A percentile compares a stretch with the other conserved stretches of the same genome.
Conservation (phyloP, 768 basidiomycete species). For the Pisolithus albus region DNA sequence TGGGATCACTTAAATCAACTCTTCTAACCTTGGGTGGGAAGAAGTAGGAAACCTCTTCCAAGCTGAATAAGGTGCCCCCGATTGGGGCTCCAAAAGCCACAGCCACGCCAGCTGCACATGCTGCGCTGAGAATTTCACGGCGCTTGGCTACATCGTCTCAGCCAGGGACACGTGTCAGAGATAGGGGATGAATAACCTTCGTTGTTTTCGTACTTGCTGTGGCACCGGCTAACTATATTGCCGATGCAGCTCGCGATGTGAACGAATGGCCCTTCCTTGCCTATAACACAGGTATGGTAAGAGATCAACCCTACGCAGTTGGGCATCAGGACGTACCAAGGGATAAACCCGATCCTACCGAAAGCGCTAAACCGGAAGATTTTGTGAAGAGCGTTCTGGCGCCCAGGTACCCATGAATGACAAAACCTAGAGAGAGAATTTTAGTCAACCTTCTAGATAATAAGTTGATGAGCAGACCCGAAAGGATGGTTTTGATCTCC, state of each 20-base stretch:
- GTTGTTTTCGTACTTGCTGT: slow-evolving; percentile 88
- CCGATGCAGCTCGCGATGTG: slow-evolving; percentile 91
- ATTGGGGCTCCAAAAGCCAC: slow-evolving; percentile 98
- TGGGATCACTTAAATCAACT: neutral
- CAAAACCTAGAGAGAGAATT: slow-evolving; percentile 57
- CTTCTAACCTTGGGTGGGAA: slow-evolving; percentile 80
- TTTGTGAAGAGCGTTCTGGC: slow-evolving; percentile 86
- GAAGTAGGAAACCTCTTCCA: slow-evolving; percentile 95
- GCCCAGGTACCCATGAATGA: slow-evolving; percentile 96
- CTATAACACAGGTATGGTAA: slow-evolving; percentile 19
- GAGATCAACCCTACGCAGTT: slow-evolving; percentile 2
- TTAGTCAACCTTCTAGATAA: slow-evolving; percentile 10
- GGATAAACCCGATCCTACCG: slow-evolving; percentile 87
- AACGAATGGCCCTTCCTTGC: slow-evolving; percentile 76
- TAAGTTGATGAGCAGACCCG: slow-evolving; percentile 38
- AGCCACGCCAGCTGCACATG: slow-evolving; percentile 94
- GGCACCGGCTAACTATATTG: slow-evolving; percentile 84
- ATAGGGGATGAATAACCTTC: slow-evolving; percentile 52
- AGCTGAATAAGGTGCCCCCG: slow-evolving; percentile 84
- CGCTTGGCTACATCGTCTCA: slow-evolving; percentile 60
- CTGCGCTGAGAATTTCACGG: slow-evolving; percentile 90
- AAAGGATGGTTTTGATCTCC: slow-evolving; percentile 92
- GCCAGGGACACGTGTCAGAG: neutral
- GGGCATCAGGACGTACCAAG: slow-evolving; percentile 43
- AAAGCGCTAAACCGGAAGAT: slow-evolving; percentile 78